phyloP scores from a whole-genome alignment of 2,329 filamentous ascomycete species.

The Cercospora nicotianae region DNA sequence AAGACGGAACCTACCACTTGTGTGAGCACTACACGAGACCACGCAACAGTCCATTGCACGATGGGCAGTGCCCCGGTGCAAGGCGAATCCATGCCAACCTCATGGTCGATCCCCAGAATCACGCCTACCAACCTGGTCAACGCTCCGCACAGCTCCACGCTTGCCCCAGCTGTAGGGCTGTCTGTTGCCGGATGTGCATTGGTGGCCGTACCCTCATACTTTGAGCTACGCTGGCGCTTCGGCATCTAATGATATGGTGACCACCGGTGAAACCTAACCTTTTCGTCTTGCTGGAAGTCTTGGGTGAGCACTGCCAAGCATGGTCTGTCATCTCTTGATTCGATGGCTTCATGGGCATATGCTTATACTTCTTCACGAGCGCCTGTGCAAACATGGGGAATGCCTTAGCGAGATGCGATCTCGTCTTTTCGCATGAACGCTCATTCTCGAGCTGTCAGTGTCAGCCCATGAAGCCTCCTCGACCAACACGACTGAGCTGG shows the following conservation, averaged over 20 bases:
- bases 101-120: slow-evolving; percentile 3
- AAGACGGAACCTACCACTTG: not conserved
- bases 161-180: slow-evolving; percentile 5
- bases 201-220: not conserved
- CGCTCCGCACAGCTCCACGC: not conserved
- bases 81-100: not conserved
- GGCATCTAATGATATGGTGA: slow-evolving; percentile 12
- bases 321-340: not conserved
- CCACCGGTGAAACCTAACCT: slow-evolving; percentile 5
- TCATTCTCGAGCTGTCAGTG: not conserved
- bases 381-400: not conserved
- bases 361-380: not conserved
- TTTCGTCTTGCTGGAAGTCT: not conserved
- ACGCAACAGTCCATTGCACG: slow-evolving; percentile 4
- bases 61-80: not conserved
- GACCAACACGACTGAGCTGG: not conserved
- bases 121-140: not conserved
- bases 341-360: not conserved
- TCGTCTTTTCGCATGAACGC: not conserved
- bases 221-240: not conserved
- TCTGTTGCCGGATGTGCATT: not conserved
- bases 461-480: not conserved
- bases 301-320: slow-evolving; percentile 11
- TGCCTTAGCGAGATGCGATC: not conserved
- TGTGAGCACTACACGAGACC: not conserved